Evolutionary conservation across 1,284 basidiomycete species (phyloP), one percentile per base, ranked within the genome.

Genomic region (Apiotrichum siamense): DNA sequence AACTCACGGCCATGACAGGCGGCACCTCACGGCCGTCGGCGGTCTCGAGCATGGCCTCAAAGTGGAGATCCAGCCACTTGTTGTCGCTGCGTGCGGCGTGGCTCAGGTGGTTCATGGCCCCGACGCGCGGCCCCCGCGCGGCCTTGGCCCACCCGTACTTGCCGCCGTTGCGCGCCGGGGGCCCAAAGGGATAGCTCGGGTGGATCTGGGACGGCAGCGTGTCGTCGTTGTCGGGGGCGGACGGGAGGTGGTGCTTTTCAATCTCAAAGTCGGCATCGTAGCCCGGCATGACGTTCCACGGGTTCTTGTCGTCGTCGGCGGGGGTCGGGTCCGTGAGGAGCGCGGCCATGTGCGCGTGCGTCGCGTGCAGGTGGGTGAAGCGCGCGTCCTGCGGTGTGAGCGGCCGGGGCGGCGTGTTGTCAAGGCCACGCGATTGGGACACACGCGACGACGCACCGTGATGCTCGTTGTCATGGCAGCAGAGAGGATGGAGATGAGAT

Each of bases 1-100:
- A 12, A 70, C 69, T 61, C 52, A 70, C 70, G 26, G 70, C 70
- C 70, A 72, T 72, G 10, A 69, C 70, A 18, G 70, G 70, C 0
- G 70, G 70, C 12, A 71, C 61, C 54, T 72, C 70, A 41, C 61
- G 58, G 20, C 57, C 63, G 38, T 49, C 54, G 18, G 63, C 53
- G n/a, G n/a, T 36, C 56, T 69, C 67, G 7, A 67, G 45, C 18
- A 69, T 46, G 6, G 57, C 61, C 6, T 46, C 55, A 31, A 70
- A 47, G 18, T 61, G 64, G 37, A 64, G 53, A 52, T 72, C 70
- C 7, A 50, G 52, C 70, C 70, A 72, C 50, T 23, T 46, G 38
- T 36, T 42, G 38, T 49, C 50, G 46, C 13, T 43, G 52, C 40
- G 35, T 24, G 17, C 36, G 3, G 17, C 42, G 47, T 17, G n/a